These are phyloP conservation scores for Cairneyella variabilis DNA, from an alignment of 495 filamentous ascomycete genomes.

Conservation along the genomic window DNA sequence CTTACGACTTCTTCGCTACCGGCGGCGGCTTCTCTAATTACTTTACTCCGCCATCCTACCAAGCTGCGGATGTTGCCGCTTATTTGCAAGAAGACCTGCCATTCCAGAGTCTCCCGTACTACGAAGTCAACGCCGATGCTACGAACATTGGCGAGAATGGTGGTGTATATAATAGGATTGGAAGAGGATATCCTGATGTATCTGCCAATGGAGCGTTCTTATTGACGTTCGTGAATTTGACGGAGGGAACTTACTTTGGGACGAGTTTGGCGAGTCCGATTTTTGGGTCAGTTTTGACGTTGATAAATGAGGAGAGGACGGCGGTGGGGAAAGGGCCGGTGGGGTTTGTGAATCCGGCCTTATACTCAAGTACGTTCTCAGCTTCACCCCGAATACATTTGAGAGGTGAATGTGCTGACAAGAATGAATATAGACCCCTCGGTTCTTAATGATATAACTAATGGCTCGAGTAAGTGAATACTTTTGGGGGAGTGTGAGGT, in stretches of 20 bases:
- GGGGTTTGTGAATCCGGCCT: slow-evolving; percentile 49
- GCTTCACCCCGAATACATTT: too few relatives aligned
- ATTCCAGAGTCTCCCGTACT: slow-evolving; percentile 31
- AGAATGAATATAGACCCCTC: too few relatives aligned
- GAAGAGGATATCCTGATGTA: slow-evolving; percentile 33
- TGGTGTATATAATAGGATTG: slow-evolving; percentile 38
- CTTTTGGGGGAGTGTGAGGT: slow-evolving; percentile 41
- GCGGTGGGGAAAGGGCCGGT: slow-evolving; percentile 41
- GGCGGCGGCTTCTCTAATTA: slow-evolving; percentile 46
- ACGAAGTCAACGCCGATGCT: slow-evolving; percentile 19
- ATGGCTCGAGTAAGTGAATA: slow-evolving; percentile 43
- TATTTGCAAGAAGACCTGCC: slow-evolving; percentile 27
- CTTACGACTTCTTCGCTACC: too few relatives aligned
- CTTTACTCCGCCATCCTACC: slow-evolving; percentile 37
- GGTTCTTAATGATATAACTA: slow-evolving; percentile 46
- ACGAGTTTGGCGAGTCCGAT: slow-evolving; percentile 35
- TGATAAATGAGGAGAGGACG: slow-evolving; percentile 44
- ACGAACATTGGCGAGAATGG: slow-evolving; percentile 32
- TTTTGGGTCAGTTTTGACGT: slow-evolving; percentile 35
- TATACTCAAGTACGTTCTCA: slow-evolving; percentile 44
- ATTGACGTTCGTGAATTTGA: slow-evolving; percentile 21
- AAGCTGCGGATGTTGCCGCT: slow-evolving; percentile 22
- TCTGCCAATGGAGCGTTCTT: slow-evolving; percentile 30
- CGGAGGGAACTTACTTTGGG: slow-evolving; percentile 30
- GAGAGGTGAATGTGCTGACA: too few relatives aligned